Percentiles rank a stretch among this genome's conserved stretches.
phyloP scores from a whole-genome alignment of 2,329 filamentous ascomycete genomes.

The Diaporthe batatas region DNA sequence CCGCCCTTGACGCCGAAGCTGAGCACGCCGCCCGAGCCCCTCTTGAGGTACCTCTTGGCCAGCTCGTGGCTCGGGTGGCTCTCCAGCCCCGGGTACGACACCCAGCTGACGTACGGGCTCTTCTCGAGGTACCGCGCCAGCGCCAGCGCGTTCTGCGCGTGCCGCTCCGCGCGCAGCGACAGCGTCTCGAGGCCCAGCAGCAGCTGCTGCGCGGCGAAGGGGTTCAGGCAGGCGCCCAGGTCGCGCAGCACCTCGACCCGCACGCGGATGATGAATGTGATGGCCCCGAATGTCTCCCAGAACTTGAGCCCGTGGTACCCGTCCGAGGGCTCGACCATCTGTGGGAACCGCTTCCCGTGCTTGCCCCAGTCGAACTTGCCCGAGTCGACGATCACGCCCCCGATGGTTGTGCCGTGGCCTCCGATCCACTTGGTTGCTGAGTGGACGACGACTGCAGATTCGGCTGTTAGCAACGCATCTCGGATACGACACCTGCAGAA shows the following conservation, averaged over 20 bases:
- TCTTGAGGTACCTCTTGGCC: slow-evolving; percentile 88
- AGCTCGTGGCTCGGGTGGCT: slow-evolving; percentile 83
- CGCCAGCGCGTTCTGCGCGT: slow-evolving; percentile 84
- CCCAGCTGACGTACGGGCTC: slow-evolving; percentile 89
- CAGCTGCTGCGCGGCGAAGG: slow-evolving; percentile 93
- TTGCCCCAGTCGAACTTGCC: slow-evolving; percentile 96
- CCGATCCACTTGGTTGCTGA: slow-evolving; percentile 98
- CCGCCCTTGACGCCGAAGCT: slow-evolving; percentile 95
- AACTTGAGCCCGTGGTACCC: slow-evolving; percentile 96
- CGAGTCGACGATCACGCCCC: slow-evolving; percentile 85
- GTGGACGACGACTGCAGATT: slow-evolving; percentile 77
- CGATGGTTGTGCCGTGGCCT: slow-evolving; percentile 93
- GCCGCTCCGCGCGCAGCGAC: slow-evolving; percentile 85
- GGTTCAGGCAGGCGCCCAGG: slow-evolving; percentile 84
- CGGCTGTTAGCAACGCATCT: not conserved
- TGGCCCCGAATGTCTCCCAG: slow-evolving; percentile 89
- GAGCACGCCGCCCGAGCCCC: slow-evolving; percentile 90
- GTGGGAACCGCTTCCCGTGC: slow-evolving; percentile 86
- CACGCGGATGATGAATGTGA: slow-evolving; percentile 86
- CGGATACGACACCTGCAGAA: not conserved
- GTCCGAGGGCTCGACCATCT: slow-evolving; percentile 88
- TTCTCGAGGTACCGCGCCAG: slow-evolving; percentile 87
- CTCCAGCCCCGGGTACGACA: slow-evolving; percentile 90
- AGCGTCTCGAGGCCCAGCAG: slow-evolving; percentile 91
- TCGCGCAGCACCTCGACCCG: slow-evolving; percentile 93